These are phyloP conservation scores for Alternaria gaisen DNA, from an alignment of 2,329 filamentous ascomycete species.

Conservation along the genomic window DNA sequence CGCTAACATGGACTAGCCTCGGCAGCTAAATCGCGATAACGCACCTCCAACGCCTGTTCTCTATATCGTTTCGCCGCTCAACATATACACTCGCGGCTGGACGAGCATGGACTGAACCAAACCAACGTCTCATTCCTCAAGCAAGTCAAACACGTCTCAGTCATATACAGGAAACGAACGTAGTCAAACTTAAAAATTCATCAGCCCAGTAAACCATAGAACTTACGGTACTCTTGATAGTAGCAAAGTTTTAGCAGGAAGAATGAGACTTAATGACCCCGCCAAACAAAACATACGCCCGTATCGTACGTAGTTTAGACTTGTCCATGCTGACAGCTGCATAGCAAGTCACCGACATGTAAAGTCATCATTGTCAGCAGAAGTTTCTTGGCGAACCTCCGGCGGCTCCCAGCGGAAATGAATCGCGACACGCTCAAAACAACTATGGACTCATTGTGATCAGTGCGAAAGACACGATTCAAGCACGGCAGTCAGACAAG, in stretches of 20 bases:
- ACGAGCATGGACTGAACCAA: background rate
- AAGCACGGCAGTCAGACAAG: conserved; percentile 7
- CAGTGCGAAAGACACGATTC: conserved; percentile 15
- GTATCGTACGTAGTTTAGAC: background rate
- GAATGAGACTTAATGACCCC: background rate
- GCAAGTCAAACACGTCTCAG: background rate
- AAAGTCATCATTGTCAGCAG: conserved; percentile 6
- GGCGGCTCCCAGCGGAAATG: conserved; percentile 33
- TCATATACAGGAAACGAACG: background rate
- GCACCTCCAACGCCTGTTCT: conserved; percentile 10
- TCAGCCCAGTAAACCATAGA: background rate
- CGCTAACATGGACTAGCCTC: conserved; percentile 24
- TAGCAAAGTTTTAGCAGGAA: background rate
- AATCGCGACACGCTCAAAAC: conserved; percentile 5
- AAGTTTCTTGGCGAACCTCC: conserved; percentile 19
- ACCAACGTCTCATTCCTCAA: background rate
- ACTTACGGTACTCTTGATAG: background rate
- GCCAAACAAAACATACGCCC: background rate
- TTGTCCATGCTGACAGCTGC: background rate
- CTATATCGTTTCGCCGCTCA: background rate
- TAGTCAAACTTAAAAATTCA: background rate
- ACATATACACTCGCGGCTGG: background rate
- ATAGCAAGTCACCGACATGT: background rate
- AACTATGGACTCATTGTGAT: conserved; percentile 17
- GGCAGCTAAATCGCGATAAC: conserved; percentile 20